Evolutionary conservation across 2,329 filamentous ascomycete genomes (phyloP).

Genomic region (Corynespora cassiicola): DNA sequence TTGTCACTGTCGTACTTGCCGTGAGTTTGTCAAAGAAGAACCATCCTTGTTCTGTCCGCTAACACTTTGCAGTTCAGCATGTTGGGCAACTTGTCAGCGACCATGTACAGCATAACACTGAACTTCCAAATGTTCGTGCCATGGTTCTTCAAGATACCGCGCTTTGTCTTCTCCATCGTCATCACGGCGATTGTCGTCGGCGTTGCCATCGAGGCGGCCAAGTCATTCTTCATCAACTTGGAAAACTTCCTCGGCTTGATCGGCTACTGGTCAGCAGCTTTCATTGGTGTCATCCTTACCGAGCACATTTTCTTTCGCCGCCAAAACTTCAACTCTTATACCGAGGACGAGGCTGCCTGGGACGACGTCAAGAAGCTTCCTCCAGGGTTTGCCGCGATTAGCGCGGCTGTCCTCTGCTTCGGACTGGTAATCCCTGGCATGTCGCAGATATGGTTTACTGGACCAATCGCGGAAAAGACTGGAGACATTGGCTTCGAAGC

Average conservation of each 20-base stretch:
- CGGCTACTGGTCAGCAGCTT: conserved; percentile 44
- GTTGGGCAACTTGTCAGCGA: conserved; percentile 65
- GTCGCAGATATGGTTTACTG: conserved; percentile 67
- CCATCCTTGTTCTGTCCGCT: neutral
- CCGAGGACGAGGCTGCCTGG: conserved; percentile 49
- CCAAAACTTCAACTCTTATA: conserved; percentile 36
- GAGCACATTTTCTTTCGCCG: conserved; percentile 50
- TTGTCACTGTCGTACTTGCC: conserved; percentile 65
- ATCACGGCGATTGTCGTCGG: conserved; percentile 67
- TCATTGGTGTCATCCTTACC: conserved; percentile 36
- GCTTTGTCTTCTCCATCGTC: conserved; percentile 64
- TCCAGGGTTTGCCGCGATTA: conserved; percentile 49
- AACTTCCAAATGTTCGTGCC: conserved; percentile 70
- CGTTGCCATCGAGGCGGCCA: conserved; percentile 62
- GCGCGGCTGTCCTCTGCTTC: conserved; percentile 47
- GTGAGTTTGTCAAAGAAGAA: conserved; percentile 46
- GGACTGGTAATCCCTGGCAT: conserved; percentile 65
- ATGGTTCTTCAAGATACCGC: conserved; percentile 61
- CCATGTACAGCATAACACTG: conserved; percentile 68
- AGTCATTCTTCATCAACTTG: conserved; percentile 64
- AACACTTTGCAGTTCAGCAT: conserved; percentile 42
- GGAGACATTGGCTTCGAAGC: conserved; percentile 73
- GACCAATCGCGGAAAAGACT: conserved; percentile 64
- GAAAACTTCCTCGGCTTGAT: conserved; percentile 46
- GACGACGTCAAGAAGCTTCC: conserved; percentile 49